These are phyloP conservation scores for Scytalidium sp. DNA, from an alignment of 2,329 filamentous ascomycete genomes.

Conservation along the genomic window DNA sequence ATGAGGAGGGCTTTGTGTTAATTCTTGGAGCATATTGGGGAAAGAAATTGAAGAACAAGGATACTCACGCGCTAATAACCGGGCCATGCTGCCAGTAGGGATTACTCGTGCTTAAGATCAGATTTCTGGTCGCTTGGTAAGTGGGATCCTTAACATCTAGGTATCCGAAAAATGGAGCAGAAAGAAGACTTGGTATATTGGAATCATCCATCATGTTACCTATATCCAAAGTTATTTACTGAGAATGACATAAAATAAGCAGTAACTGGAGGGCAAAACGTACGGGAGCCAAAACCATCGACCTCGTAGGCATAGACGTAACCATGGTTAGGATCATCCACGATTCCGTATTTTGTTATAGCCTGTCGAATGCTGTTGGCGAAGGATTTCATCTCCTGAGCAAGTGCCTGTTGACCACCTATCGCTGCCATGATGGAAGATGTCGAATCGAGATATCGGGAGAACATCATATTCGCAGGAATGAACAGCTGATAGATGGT, in stretches of 20 bases:
- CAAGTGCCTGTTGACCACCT: conserved; percentile 46
- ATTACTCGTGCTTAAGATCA: conserved; percentile 73
- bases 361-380: conserved; percentile 63
- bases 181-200: conserved; percentile 66
- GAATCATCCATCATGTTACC: conserved; percentile 68
- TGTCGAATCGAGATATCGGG: conserved; percentile 54
- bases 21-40: conserved; percentile 66
- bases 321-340: conserved; percentile 58
- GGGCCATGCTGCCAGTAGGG: conserved; percentile 64
- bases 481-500: conserved; percentile 82
- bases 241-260: too few relatives aligned
- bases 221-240: conserved; percentile 22
- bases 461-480: conserved; percentile 85
- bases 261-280: too few relatives aligned
- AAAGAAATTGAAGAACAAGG: conserved; percentile 16
- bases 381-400: conserved; percentile 53
- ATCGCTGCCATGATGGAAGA: conserved; percentile 50
- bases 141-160: conserved; percentile 54
- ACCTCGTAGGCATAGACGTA: conserved; percentile 76
- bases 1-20: conserved; percentile 21
- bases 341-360: conserved; percentile 69
- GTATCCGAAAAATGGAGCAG: conserved; percentile 63
- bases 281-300: conserved; percentile 62
- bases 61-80: conserved; percentile 52
- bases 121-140: conserved; percentile 77